A percentile compares a stretch with the other conserved stretches of the same genome.
These are phyloP conservation scores for Kwoniella sp. DNA, from an alignment of 768 basidiomycete genomes.

Conservation along the genomic window DNA sequence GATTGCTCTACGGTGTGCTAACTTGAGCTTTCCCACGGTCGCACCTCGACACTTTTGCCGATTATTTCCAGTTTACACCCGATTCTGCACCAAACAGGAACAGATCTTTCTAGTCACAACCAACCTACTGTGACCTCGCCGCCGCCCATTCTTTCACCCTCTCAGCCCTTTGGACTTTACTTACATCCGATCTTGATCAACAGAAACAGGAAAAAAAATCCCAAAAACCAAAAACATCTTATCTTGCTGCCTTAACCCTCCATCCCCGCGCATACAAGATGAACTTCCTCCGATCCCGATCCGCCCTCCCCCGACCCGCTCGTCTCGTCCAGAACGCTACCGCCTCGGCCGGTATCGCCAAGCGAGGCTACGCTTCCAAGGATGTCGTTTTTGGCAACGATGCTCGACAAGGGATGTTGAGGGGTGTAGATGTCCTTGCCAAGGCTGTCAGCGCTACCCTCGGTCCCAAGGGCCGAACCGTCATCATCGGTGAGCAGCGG, in stretches of 20 bases:
- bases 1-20: conserved; percentile 3
- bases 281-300: conserved; percentile 44
- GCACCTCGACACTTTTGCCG: conserved; percentile 4
- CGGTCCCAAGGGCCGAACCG: conserved; percentile 97
- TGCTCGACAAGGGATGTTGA: conserved; percentile 87
- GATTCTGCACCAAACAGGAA: neutral
- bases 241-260: too few species aligned
- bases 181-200: conserved; percentile 1
- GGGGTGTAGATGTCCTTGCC: conserved; percentile 94
- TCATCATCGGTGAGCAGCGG: conserved; percentile 80
- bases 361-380: conserved; percentile 61
- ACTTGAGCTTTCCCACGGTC: conserved; percentile 40
- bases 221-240: conserved; percentile 1
- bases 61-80: conserved; percentile 10
- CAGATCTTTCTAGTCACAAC: conserved; percentile 25
- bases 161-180: neutral
- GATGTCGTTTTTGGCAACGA: conserved; percentile 97
- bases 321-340: conserved; percentile 42
- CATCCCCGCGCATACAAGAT: conserved; percentile 24
- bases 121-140: conserved; percentile 1
- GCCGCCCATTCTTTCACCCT: neutral
- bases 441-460: conserved; percentile 96
- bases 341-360: conserved; percentile 21
- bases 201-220: too few species aligned
- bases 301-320: conserved; percentile 49